A percentile compares a stretch with the other conserved stretches of the same genome.
Evolutionary conservation across 1,284 basidiomycete species (phyloP).

Genomic region (Vanrija pseudolonga): DNA sequence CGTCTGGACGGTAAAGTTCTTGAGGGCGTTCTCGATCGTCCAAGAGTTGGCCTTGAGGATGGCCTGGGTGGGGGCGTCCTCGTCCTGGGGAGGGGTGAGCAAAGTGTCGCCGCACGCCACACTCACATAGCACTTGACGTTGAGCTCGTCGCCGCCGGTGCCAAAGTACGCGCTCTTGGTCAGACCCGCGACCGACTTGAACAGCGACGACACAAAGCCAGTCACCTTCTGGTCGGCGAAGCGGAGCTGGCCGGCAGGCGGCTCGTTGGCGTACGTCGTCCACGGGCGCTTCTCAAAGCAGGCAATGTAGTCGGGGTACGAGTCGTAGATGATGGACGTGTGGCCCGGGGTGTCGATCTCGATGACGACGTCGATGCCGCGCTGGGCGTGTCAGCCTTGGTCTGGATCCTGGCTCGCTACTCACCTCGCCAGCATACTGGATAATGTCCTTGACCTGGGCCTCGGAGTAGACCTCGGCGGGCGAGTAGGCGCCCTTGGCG

Average conservation of each 20-base stretch:
- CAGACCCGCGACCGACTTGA: constrained; percentile 37
- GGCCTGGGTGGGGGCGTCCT: constrained; percentile 59
- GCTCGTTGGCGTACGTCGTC: constrained; percentile 53
- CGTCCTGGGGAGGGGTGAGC: too few species aligned
- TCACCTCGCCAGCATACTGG: constrained; percentile 60
- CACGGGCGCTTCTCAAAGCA: constrained; percentile 64
- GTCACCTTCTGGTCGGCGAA: constrained; percentile 56
- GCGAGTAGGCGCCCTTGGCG: constrained; percentile 65
- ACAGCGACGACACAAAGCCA: constrained; percentile 54
- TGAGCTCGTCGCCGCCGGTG: constrained; percentile 80
- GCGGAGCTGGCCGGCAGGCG: constrained; percentile 74
- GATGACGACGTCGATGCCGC: constrained; percentile 73
- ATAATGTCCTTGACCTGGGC: constrained; percentile 63
- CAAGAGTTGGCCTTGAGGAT: constrained; percentile 47
- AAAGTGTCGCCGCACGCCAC: too few species aligned
- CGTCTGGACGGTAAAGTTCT: constrained; percentile 58
- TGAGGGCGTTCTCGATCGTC: constrained; percentile 59
- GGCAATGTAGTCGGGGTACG: constrained; percentile 69
- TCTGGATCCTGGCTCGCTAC: constrained; percentile 49
- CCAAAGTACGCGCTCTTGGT: constrained; percentile 57
- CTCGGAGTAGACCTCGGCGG: constrained; percentile 58
- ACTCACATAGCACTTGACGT: constrained; percentile 54
- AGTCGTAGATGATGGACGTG: constrained; percentile 61
- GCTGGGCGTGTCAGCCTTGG: constrained; percentile 45
- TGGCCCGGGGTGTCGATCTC: constrained; percentile 68